phyloP scores from a whole-genome alignment of 805 yeast species.

The Ogataea corticis region DNA sequence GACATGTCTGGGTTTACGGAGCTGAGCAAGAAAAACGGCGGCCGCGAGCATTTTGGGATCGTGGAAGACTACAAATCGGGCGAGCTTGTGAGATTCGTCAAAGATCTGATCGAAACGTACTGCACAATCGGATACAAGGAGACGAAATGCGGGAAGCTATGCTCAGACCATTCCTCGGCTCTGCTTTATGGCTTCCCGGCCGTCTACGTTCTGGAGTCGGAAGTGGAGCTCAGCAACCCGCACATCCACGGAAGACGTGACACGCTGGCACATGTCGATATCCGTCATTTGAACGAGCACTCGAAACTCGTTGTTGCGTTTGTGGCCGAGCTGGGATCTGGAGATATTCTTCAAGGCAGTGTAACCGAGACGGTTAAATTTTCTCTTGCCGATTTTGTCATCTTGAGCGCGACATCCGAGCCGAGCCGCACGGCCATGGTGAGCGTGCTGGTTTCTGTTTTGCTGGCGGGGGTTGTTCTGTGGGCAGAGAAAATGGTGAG shows the following conservation, averaged over 20 bases:
- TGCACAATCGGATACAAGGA: slow-evolving; percentile 69
- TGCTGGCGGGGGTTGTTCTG: not conserved
- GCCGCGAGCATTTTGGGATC: slow-evolving; percentile 74
- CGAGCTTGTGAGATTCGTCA: slow-evolving; percentile 58
- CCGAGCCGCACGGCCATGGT: not conserved
- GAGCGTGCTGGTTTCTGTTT: not conserved
- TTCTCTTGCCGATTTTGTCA: slow-evolving; percentile 16
- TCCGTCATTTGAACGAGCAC: slow-evolving; percentile 79
- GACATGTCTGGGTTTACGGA: slow-evolving; percentile 88
- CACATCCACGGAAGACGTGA: slow-evolving; percentile 78
- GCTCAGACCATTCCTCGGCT: slow-evolving; percentile 92
- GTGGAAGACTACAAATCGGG: slow-evolving; percentile 67
- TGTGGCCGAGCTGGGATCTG: slow-evolving; percentile 61
- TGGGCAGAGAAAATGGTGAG: not conserved
- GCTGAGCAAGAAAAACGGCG: slow-evolving; percentile 48
- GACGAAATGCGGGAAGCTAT: slow-evolving; percentile 86
- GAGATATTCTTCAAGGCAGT: not conserved
- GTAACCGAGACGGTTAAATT: slow-evolving; percentile 14
- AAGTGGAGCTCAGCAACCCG: slow-evolving; percentile 60
- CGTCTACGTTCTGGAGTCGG: slow-evolving; percentile 79
- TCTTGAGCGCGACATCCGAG: slow-evolving; percentile 10
- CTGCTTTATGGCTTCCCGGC: slow-evolving; percentile 81
- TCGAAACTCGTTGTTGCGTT: slow-evolving; percentile 74
- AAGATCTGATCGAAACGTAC: slow-evolving; percentile 60
- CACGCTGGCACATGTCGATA: slow-evolving; percentile 76